Evolutionary conservation across 2,329 filamentous ascomycete genomes (phyloP).

Genomic region (Penicillium sp.): DNA sequence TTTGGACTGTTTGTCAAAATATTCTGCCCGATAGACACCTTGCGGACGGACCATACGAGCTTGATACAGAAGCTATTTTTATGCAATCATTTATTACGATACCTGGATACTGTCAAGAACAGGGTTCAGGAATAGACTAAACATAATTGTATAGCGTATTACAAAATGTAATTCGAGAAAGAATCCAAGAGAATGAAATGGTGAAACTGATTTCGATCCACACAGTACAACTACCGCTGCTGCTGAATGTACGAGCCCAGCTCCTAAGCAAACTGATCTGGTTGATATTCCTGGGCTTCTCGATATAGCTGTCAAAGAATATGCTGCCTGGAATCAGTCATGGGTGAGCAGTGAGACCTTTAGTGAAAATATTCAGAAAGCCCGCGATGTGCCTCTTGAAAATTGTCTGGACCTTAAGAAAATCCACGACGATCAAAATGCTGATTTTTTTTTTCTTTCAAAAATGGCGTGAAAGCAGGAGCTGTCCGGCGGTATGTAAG

Average conservation of each 20-base stretch:
- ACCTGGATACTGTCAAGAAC: no score
- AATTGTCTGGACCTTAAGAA: slow-evolving; percentile 15
- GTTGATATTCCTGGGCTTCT: slow-evolving; percentile 12
- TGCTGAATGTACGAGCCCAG: no score
- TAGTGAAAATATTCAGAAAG: slow-evolving; percentile 14
- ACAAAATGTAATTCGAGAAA: no score
- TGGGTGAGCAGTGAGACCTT: slow-evolving; percentile 15
- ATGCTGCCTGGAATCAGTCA: slow-evolving; percentile 16
- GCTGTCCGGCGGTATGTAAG: slow-evolving; percentile 3
- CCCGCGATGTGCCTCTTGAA: slow-evolving; percentile 13
- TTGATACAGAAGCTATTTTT: slow-evolving; percentile 1
- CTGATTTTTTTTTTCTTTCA: slow-evolving; percentile 7
- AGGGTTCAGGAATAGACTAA: no score
- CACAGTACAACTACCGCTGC: no score
- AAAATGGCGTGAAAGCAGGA: slow-evolving; percentile 7
- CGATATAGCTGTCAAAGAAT: slow-evolving; percentile 17
- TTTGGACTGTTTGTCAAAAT: neutral
- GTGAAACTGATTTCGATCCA: no score
- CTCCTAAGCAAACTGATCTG: neutral
- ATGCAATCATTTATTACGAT: no score
- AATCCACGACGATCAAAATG: slow-evolving; percentile 12
- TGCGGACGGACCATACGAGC: neutral
- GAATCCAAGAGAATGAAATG: no score
- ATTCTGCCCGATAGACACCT: neutral
- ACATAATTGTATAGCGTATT: no score